phyloP scores from a whole-genome alignment of 306 rosid species.

The Coriaria nepalensis region DNA sequence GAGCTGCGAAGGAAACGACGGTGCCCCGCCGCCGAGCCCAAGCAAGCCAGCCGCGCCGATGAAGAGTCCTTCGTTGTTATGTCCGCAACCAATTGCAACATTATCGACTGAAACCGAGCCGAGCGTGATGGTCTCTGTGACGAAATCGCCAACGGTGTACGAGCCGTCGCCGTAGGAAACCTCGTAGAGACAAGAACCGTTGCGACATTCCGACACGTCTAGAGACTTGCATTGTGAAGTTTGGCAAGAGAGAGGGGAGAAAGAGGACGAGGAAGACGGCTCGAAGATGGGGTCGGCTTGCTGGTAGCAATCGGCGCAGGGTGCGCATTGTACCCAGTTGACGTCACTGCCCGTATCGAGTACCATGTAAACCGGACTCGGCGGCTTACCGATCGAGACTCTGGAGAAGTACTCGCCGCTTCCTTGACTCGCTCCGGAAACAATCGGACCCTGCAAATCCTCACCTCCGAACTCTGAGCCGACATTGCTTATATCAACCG shows the following conservation, averaged over 20 bases:
- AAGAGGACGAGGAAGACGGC: conserved; percentile 51
- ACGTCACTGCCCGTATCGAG: conserved; percentile 96
- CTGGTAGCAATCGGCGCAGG: conserved; percentile 75
- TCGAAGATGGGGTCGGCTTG: conserved; percentile 78
- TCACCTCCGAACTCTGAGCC: conserved; percentile 12
- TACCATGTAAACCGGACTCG: conserved; percentile 52
- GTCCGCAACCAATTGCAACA: conserved; percentile 78
- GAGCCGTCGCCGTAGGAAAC: conserved; percentile 93
- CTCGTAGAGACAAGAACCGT: conserved; percentile 69
- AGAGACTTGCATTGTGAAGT: conserved; percentile 49
- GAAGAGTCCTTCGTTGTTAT: conserved; percentile 69
- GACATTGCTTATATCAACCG: conserved; percentile 1
- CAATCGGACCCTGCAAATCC: conserved; percentile 33
- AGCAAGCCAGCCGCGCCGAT: conserved; percentile 81
- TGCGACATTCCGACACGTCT: conserved; percentile 64
- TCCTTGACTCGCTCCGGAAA: conserved; percentile 83
- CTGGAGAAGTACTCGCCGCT: conserved; percentile 94
- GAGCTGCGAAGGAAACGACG: conserved; percentile 67
- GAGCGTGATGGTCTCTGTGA: conserved; percentile 53
- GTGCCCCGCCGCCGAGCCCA: conserved; percentile 76
- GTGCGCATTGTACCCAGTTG: conserved; percentile 90
- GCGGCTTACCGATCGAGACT: conserved; percentile 70
- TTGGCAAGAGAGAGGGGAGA: conserved; percentile 38
- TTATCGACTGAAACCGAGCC: conserved; percentile 26
- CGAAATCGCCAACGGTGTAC: conserved; percentile 74